phyloP scores from a whole-genome alignment of 2,329 filamentous ascomycete genomes.

The Periconia sp. region DNA sequence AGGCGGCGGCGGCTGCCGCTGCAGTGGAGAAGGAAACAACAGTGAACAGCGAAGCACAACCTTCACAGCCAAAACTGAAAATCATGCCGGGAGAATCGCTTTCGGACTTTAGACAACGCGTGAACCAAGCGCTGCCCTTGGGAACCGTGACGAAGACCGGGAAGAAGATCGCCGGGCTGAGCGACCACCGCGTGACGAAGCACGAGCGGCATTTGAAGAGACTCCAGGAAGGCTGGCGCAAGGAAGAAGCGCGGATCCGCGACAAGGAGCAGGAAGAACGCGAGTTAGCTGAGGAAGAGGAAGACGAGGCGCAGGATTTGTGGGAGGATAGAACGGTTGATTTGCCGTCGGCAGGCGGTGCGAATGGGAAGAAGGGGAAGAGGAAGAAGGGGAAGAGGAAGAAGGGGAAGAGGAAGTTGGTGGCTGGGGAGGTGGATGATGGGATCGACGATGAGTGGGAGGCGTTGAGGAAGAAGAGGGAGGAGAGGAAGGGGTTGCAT shows the following conservation, averaged over 20 bases:
- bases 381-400: slow-evolving; percentile 53
- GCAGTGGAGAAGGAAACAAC: slow-evolving; percentile 16
- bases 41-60: slow-evolving; percentile 33
- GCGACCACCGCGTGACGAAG: slow-evolving; percentile 68
- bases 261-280: slow-evolving; percentile 79
- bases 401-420: slow-evolving; percentile 55
- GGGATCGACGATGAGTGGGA: slow-evolving; percentile 78
- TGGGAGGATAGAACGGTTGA: slow-evolving; percentile 66
- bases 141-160: slow-evolving; percentile 64
- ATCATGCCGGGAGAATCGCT: slow-evolving; percentile 84
- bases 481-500: slow-evolving; percentile 59
- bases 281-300: slow-evolving; percentile 65
- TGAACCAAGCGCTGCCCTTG: slow-evolving; percentile 82
- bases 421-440: slow-evolving; percentile 52
- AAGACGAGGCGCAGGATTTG: slow-evolving; percentile 63
- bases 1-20: slow-evolving; percentile 2
- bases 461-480: slow-evolving; percentile 60
- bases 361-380: slow-evolving; percentile 54
- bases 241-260: slow-evolving; percentile 58
- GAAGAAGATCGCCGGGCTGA: slow-evolving; percentile 65
- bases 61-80: slow-evolving; percentile 49
- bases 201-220: slow-evolving; percentile 78
- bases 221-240: slow-evolving; percentile 61
- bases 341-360: slow-evolving; percentile 55
- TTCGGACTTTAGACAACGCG: slow-evolving; percentile 77